Evolutionary conservation across 257 asterid species (phyloP).

Genomic region (Petunia secreta): DNA sequence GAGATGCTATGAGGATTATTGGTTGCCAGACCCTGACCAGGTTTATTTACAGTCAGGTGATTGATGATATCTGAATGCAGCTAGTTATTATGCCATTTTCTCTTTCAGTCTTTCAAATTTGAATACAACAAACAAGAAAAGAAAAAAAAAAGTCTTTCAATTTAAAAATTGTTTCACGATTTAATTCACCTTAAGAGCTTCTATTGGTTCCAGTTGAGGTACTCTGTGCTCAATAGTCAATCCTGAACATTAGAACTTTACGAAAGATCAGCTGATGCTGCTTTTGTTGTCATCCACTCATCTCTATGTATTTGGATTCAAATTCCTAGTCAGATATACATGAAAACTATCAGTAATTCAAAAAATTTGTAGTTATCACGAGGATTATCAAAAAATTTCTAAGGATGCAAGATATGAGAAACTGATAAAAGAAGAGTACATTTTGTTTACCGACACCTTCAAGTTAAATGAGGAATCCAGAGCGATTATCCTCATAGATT

Average conservation of each 20-base stretch:
- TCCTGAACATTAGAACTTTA: not conserved
- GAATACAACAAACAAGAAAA: not conserved
- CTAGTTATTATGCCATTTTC: not conserved
- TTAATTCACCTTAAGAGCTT: conserved; percentile 13
- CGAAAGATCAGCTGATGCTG: not conserved
- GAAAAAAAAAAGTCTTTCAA: not conserved
- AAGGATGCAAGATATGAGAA: too few species aligned
- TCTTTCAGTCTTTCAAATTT: not conserved
- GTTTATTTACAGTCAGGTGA: conserved; percentile 88
- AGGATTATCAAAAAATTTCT: too few species aligned
- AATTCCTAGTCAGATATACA: not conserved
- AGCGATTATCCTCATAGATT: not conserved
- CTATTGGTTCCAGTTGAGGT: not conserved
- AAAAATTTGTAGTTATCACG: not conserved
- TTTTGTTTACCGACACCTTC: too few species aligned
- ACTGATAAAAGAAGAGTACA: too few species aligned
- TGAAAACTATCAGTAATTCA: not conserved
- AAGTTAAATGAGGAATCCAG: not conserved
- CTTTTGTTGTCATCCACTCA: not conserved
- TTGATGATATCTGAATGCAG: conserved; percentile 21
- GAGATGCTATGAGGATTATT: conserved; percentile 57
- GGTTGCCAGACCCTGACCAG: conserved; percentile 84
- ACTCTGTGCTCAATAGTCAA: not conserved
- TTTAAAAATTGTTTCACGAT: not conserved
- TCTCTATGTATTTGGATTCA: not conserved